Base-by-base conservation (phyloP, 768 basidiomycete species). In the Hebeloma cylindrosporum region DNA sequence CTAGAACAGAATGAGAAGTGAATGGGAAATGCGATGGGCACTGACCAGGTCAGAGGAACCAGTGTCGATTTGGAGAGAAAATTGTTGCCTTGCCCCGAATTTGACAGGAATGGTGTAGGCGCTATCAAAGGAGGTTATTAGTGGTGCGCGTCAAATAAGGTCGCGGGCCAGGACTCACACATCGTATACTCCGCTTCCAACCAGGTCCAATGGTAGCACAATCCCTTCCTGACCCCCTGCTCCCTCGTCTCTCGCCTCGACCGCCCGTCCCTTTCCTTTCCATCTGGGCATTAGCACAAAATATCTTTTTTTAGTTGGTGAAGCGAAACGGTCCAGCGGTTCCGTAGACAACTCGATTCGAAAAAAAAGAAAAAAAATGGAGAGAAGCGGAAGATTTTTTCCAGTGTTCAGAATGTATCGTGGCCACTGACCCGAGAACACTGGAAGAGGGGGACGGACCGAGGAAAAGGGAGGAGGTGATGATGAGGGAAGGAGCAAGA, bases 11-110 rank as follows among this genome's bases (percentile, higher is more conserved):
- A 16, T 10, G 23, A 5, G 1, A 40, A n/a, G 9, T 23, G 23
- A 44, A 34, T 17, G 18, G 7, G 43, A 40, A 41, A 43, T 47
- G 14, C 22, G 34, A 3, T 27, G 18, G 28, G 23, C 7, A 69
- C 79, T 54, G 46, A 88, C 87, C 18, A 88, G 70, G 65, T 92
- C 88, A 0, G 86, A 86, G 0, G 89, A 90, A 21, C 89, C 89
- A 0, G 85, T 88, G 54, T 92, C 88, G 27, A 91, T 75, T 57
- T 89, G 87, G 2, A 90, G 64, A 5, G 76, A 80, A 17, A 85
- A 63, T 17, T 71, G 73, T 43, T 84, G 75, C 23, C 57, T 63
- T 5, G 61, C 41, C 8, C 88, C 86, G 17, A 88, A 67, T 14
- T 57, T 62, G 4, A 85, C 66, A 3, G 79, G 70, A n/a, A 87